A percentile compares a stretch with the other conserved stretches of the same genome.
Conservation (phyloP, 228 moss, liverwort and hornwort species). For the Sphagnum fallax region DNA sequence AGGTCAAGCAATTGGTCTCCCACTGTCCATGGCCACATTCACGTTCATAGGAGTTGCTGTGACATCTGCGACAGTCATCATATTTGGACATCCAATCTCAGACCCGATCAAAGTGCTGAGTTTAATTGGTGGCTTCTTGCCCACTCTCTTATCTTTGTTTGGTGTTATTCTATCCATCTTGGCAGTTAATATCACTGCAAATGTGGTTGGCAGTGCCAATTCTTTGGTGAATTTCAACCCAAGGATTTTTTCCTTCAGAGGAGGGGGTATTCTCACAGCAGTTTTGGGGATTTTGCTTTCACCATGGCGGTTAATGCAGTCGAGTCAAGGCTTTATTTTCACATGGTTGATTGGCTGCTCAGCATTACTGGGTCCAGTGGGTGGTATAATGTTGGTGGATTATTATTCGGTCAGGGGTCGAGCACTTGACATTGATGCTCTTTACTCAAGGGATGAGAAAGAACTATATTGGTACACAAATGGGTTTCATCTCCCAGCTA, state of each 20-base stretch:
- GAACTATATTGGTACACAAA: conserved; percentile 32
- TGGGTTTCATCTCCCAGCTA: conserved; percentile 30
- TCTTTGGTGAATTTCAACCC: conserved; percentile 34
- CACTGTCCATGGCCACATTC: conserved; percentile 31
- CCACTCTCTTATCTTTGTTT: conserved; percentile 27
- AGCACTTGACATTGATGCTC: conserved; percentile 14
- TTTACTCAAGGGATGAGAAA: conserved; percentile 19
- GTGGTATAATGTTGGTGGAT: conserved; percentile 31
- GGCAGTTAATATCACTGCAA: conserved; percentile 41
- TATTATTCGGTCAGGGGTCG: conserved; percentile 29
- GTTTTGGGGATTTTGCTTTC: conserved; percentile 21
- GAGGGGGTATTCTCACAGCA: conserved; percentile 27
- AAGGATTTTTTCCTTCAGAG: conserved; percentile 22
- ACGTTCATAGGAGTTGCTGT: conserved; percentile 43
- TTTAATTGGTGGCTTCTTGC: neutral
- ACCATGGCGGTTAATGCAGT: conserved; percentile 40
- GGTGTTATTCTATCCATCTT: conserved; percentile 39
- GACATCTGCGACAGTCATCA: conserved; percentile 31
- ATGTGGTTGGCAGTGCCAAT: conserved; percentile 45
- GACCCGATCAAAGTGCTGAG: conserved; percentile 37
- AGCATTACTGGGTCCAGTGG: conserved; percentile 6
- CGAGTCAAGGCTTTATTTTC: conserved; percentile 4
- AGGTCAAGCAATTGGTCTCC: conserved; percentile 16
- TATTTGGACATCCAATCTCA: conserved; percentile 36
- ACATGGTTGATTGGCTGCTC: conserved; percentile 41